Base-by-base conservation (phyloP, 2,329 filamentous ascomycete species). In the Colletotrichum spinosum region DNA sequence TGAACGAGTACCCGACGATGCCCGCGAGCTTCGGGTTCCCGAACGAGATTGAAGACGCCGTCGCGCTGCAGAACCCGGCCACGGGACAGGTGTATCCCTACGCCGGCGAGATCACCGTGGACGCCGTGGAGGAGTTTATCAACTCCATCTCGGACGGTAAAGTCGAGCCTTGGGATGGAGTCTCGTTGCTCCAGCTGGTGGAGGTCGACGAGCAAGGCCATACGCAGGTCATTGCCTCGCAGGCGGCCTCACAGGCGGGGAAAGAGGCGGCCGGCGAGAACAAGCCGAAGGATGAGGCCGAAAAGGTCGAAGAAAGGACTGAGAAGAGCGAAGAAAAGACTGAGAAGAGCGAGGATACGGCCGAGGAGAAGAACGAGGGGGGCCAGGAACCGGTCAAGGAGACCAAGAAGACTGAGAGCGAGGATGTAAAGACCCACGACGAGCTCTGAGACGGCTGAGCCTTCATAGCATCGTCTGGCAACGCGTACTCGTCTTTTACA, bases 11-110 rank as follows among this genome's bases (percentile, higher is more conserved):
- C 67, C 76, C 74, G 4, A 79, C 83, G 33, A 80, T 84, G 71
- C 70, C 76, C 1, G 63, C 69, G 8, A 73, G 74, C 42, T 71
- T 85, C 54, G 83, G 83, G 2, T 68, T 82, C 44, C 53, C 67
- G 7, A 53, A 64, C 1, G 73, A 70, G 5, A 58, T 63, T 3
- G 52, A 53, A 9, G 74, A 74, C 8, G 79, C 76, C 0, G 66
- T 84, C 9, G 76, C 80, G 2, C 76, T 86, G 10, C 78, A 82
- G 56, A 83, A 83, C 57, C 78, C 79, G 1, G 75, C 74, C 70
- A 79, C 74, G 44, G 82, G 81, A 0, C 77, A 83, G 57, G 74
- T 80, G 0, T 85, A 81, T 67, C 81, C 79, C 0, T 66, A 77
- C 53, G 66, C 67, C 6, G 69, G 65, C 4, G 67, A 62, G 52